These are phyloP conservation scores for Lentinula detonsa DNA, from an alignment of 768 basidiomycete genomes.

Conservation along the genomic window DNA sequence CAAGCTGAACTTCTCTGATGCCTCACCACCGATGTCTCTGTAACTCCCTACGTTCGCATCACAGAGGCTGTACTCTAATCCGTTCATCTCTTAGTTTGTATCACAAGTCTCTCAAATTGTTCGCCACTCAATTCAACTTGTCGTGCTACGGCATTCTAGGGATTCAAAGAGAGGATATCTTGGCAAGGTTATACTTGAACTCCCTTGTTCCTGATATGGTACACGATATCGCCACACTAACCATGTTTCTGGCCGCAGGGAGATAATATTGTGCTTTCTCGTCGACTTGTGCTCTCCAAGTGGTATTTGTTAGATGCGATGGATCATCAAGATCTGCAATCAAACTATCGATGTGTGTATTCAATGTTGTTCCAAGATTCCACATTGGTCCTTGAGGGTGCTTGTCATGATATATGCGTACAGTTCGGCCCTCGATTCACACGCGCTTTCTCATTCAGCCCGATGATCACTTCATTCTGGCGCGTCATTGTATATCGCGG, in stretches of 20 bases:
- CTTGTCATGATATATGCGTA: not conserved
- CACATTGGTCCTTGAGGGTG: not conserved
- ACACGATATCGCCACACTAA: not conserved
- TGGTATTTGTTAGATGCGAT: not conserved
- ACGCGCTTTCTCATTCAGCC: not conserved
- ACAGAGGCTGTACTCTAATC: not conserved
- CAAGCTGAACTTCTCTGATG: not conserved
- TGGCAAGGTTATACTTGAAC: not conserved
- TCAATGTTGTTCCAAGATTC: not conserved
- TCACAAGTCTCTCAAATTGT: not conserved
- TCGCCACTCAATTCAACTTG: not conserved
- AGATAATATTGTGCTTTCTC: not conserved
- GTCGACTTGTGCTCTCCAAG: not conserved
- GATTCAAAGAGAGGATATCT: not conserved
- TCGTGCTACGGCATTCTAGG: slow-evolving; percentile 5
- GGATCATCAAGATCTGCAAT: slow-evolving; percentile 2
- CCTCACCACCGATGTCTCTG: slow-evolving; percentile 4
- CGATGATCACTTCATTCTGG: not conserved
- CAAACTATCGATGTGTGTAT: not conserved
- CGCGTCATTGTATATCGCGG: not conserved
- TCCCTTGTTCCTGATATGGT: not conserved
- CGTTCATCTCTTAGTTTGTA: not conserved
- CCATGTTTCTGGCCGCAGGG: not conserved
- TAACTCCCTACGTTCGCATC: not conserved
- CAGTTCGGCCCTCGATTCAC: not conserved